These are phyloP conservation scores for Albophoma yamanashiensis DNA, from an alignment of 2,329 filamentous ascomycete genomes.

Conservation along the genomic window DNA sequence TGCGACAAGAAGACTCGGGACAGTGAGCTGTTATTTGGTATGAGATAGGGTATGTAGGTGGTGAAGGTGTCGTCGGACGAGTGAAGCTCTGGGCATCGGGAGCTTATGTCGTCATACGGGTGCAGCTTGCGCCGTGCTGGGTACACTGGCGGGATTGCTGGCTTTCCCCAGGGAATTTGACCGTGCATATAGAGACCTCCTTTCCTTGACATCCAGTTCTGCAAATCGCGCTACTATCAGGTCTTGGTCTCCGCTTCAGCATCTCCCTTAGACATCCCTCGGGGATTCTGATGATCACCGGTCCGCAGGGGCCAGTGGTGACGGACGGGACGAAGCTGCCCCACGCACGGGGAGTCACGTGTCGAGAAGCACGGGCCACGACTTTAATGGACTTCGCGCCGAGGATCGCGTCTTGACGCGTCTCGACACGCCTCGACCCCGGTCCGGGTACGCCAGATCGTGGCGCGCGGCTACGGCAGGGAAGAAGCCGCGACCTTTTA, in stretches of 20 bases:
- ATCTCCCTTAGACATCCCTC: neutral
- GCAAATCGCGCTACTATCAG: no score
- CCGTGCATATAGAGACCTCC: neutral
- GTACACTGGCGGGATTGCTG: neutral
- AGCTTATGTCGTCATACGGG: neutral
- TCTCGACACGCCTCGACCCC: slow-evolving; percentile 5
- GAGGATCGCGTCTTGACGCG: slow-evolving; percentile 20
- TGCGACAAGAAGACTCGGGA: neutral
- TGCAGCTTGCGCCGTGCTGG: neutral
- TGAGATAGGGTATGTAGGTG: neutral
- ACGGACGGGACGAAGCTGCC: neutral
- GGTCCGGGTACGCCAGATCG: slow-evolving; percentile 5
- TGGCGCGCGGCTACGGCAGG: slow-evolving; percentile 3
- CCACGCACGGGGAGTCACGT: slow-evolving; percentile 1
- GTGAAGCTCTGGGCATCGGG: neutral
- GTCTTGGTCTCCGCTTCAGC: neutral
- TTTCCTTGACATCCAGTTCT: no score
- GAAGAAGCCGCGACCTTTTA: neutral
- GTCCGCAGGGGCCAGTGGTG: neutral
- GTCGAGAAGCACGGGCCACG: slow-evolving; percentile 12
- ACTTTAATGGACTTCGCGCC: slow-evolving; percentile 18
- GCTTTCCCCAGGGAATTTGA: no score
- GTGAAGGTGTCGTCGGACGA: neutral
- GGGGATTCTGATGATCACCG: neutral
- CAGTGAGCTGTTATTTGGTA: neutral